Conservation (phyloP, 768 basidiomycete species). For the Cystofilobasidium bisporidii region DNA sequence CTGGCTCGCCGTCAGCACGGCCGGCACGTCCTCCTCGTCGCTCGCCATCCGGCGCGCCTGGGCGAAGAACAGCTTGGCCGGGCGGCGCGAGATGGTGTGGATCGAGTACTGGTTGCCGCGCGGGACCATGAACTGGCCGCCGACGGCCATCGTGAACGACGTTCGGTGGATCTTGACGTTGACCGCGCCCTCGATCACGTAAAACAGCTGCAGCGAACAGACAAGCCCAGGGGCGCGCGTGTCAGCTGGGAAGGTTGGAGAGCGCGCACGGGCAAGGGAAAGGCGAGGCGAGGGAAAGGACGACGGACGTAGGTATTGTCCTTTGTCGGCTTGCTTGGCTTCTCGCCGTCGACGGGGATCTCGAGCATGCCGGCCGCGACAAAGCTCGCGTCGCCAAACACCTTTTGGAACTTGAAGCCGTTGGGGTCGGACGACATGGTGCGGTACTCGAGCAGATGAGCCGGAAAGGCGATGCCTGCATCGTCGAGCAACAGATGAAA, state of each 20-base stretch:
- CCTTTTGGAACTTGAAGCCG: constrained; percentile 77
- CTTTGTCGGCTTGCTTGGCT: constrained; percentile 77
- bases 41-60: constrained; percentile 53
- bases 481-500: no score
- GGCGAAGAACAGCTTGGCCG: constrained; percentile 79
- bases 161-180: constrained; percentile 73
- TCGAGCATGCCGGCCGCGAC: constrained; percentile 80
- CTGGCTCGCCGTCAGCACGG: constrained; percentile 6
- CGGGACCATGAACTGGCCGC: constrained; percentile 82
- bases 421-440: constrained; percentile 48
- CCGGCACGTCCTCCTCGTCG: constrained; percentile 32
- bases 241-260: no score
- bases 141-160: constrained; percentile 63
- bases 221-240: not conserved
- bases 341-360: constrained; percentile 68
- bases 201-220: constrained; percentile 53
- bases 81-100: constrained; percentile 57
- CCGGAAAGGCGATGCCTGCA: constrained; percentile 69
- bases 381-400: constrained; percentile 83
- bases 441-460: constrained; percentile 55
- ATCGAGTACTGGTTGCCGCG: constrained; percentile 87
- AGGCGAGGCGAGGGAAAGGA: not conserved
- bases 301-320: constrained; percentile 82
- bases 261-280: no score
- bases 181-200: constrained; percentile 79